Evolutionary conservation across 306 rosid species (phyloP).

Genomic region (Corylus americana): DNA sequence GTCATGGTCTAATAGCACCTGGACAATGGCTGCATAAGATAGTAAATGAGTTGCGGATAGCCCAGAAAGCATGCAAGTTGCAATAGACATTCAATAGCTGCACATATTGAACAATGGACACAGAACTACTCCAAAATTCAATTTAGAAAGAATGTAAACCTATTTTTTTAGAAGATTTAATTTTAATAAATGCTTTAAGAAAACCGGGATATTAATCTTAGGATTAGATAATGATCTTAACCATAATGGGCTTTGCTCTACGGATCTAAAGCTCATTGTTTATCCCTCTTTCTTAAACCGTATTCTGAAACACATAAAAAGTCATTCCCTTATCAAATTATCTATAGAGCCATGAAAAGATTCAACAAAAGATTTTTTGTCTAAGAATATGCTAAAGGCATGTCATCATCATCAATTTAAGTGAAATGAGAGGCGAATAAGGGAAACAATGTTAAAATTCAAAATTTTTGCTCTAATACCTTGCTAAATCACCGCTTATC

Average conservation of each 20-base stretch:
- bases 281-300: neutral
- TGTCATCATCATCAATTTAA: too few species aligned
- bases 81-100: neutral
- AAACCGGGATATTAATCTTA: too few species aligned
- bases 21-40: constrained; percentile 48
- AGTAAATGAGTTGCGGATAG: constrained; percentile 8
- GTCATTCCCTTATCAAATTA: too few species aligned
- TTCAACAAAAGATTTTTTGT: neutral
- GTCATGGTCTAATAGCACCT: constrained; percentile 66
- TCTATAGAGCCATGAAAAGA: too few species aligned
- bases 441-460: too few species aligned
- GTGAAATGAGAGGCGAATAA: too few species aligned
- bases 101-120: neutral
- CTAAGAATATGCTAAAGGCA: neutral
- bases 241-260: too few species aligned
- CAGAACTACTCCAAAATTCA: neutral
- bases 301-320: too few species aligned
- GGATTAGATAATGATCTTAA: too few species aligned
- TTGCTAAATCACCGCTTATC: too few species aligned
- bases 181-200: neutral
- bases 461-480: too few species aligned
- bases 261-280: neutral
- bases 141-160: too few species aligned
- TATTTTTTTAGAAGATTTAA: neutral
- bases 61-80: neutral